Evolutionary conservation across 2,329 filamentous ascomycete genomes (phyloP).

Genomic region (Xenosphaeropsis pyriputrescens): DNA sequence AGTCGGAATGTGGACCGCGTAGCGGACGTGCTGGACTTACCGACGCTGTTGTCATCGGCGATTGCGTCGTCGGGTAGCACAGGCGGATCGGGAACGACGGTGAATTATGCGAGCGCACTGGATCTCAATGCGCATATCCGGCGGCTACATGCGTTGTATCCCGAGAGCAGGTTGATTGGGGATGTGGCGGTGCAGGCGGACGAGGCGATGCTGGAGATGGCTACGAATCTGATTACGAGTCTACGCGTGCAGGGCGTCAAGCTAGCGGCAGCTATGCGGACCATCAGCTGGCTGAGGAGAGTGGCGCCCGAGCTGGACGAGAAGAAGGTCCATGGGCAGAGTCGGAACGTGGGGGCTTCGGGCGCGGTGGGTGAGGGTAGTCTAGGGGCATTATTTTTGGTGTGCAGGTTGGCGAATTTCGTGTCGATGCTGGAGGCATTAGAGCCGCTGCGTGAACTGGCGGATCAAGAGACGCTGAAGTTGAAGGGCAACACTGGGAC

Average conservation of each 20-base stretch:
- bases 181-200: constrained; percentile 68
- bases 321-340: constrained; percentile 11
- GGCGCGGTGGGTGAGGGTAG: constrained; percentile 40
- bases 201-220: constrained; percentile 77
- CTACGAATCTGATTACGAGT: constrained; percentile 64
- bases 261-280: constrained; percentile 78
- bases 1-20: constrained; percentile 79
- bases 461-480: constrained; percentile 63
- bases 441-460: constrained; percentile 72
- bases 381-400: constrained; percentile 71
- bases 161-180: constrained; percentile 58
- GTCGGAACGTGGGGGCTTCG: constrained; percentile 7
- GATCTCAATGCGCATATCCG: constrained; percentile 92
- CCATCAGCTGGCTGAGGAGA: constrained; percentile 78
- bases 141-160: constrained; percentile 69
- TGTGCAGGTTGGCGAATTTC: constrained; percentile 72
- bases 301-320: constrained; percentile 67
- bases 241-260: constrained; percentile 70
- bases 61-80: constrained; percentile 33
- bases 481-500: constrained; percentile 6
- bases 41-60: constrained; percentile 69
- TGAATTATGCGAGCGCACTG: constrained; percentile 77
- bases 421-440: constrained; percentile 68
- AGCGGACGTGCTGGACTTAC: constrained; percentile 82
- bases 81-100: constrained; percentile 25